Evolutionary conservation across 805 yeast genomes (phyloP).

Genomic region (Teunomyces stri): DNA sequence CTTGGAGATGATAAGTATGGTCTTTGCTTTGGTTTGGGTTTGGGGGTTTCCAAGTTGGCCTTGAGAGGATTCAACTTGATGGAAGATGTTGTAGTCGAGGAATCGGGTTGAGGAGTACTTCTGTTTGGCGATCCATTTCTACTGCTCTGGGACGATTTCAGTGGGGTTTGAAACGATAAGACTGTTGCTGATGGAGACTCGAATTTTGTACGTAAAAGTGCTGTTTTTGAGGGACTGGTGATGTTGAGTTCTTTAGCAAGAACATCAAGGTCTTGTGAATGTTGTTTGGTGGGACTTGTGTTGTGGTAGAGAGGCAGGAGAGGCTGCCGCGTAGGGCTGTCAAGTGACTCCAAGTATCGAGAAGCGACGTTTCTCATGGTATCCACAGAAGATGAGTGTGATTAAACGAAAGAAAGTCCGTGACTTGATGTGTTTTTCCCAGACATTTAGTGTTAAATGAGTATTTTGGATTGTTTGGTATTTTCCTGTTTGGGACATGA

Average conservation of each 20-base stretch:
- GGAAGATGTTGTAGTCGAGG: neutral
- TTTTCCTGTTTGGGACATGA: conserved; percentile 1
- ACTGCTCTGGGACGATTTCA: conserved; percentile 19
- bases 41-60: conserved; percentile 9
- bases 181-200: conserved; percentile 44
- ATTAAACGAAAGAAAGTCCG: neutral
- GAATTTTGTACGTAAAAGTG: conserved; percentile 29
- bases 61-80: conserved; percentile 12
- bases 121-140: conserved; percentile 13
- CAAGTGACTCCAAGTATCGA: conserved; percentile 34
- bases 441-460: neutral
- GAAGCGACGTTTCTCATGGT: conserved; percentile 27
- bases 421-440: too few relatives aligned
- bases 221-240: conserved; percentile 23
- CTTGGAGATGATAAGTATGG: conserved; percentile 30
- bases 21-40: conserved; percentile 8
- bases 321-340: conserved; percentile 26
- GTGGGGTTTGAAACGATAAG: conserved; percentile 38
- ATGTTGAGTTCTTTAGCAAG: conserved; percentile 37
- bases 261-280: conserved; percentile 31
- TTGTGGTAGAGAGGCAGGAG: conserved; percentile 30
- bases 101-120: neutral
- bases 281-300: conserved; percentile 4
- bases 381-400: conserved; percentile 1
- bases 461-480: conserved; percentile 1